Percentiles rank a stretch among this genome's conserved stretches.
Evolutionary conservation across 1,284 basidiomycete species (phyloP).

Genomic region (Moesziomyces parantarcticus): DNA sequence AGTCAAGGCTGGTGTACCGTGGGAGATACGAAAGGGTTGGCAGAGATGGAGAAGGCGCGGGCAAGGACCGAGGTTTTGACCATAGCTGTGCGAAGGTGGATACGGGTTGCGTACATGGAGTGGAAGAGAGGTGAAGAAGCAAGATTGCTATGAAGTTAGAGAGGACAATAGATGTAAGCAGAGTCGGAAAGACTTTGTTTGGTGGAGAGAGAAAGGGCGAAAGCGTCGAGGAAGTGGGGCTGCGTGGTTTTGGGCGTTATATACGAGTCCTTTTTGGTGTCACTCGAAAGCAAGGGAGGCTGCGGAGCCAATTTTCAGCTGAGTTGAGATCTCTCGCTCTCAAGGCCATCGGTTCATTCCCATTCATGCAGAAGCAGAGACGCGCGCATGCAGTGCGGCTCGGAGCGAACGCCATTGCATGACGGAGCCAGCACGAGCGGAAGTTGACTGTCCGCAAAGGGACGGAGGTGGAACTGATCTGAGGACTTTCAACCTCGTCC

Average conservation of each 20-base stretch:
- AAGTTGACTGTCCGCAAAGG: no score
- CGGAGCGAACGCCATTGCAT: no score
- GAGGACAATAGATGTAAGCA: background rate
- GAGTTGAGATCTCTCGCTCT: no score
- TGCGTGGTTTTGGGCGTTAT: background rate
- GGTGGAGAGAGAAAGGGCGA: background rate
- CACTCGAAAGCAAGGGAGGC: no score
- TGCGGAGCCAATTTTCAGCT: no score
- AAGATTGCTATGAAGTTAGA: background rate
- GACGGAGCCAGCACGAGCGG: no score
- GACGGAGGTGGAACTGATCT: no score
- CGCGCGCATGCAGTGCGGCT: no score
- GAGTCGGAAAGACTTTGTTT: conserved; percentile 1
- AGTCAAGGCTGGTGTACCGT: conserved; percentile 15
- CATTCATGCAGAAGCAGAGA: no score
- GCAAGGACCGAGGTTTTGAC: conserved; percentile 8
- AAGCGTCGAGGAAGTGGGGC: no score
- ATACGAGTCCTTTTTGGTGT: background rate
- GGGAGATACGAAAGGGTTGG: conserved; percentile 7
- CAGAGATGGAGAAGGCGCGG: conserved; percentile 9
- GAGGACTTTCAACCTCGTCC: no score
- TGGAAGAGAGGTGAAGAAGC: background rate
- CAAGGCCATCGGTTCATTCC: no score
- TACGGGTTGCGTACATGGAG: background rate
- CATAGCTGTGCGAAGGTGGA: conserved; percentile 7